These are phyloP conservation scores for Tetrapisispora pingtungensis DNA, from an alignment of 805 yeast species.

Conservation along the genomic window DNA sequence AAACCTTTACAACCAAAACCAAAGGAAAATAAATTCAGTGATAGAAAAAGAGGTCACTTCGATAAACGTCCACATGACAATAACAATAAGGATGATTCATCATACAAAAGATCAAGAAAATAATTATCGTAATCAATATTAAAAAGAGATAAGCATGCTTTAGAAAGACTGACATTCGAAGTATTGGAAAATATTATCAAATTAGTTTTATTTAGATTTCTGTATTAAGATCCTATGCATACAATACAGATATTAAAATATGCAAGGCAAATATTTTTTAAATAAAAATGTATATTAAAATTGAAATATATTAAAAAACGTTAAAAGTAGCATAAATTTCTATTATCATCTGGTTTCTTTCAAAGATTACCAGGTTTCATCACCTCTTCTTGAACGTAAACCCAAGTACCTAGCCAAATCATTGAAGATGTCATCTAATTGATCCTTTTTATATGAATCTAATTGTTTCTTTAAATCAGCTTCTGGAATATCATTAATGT, in stretches of 20 bases:
- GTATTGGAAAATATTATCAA: no score
- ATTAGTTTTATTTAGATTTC: background rate
- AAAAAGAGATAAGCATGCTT: no score
- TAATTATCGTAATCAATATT: background rate
- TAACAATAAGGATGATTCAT: background rate
- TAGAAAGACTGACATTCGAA: no score
- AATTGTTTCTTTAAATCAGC: slow-evolving; percentile 24
- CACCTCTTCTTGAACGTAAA: slow-evolving; percentile 42
- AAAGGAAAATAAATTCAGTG: background rate
- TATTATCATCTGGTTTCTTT: background rate
- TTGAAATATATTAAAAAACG: no score
- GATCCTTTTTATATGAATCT: slow-evolving; percentile 33
- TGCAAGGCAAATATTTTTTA: no score
- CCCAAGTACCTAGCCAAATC: slow-evolving; percentile 65
- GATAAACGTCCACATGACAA: background rate
- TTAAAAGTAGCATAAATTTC: no score
- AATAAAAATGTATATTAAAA: background rate
- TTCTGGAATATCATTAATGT: slow-evolving; percentile 27
- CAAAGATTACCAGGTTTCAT: slow-evolving; percentile 37
- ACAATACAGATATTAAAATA: no score
- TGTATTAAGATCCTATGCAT: background rate
- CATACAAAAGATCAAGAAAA: slow-evolving; percentile 1
- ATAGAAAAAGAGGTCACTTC: background rate
- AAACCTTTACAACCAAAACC: slow-evolving; percentile 22
- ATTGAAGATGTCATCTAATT: slow-evolving; percentile 45